phyloP scores from a whole-genome alignment of 2,329 filamentous ascomycete genomes.

The Clonostachys sp. region DNA sequence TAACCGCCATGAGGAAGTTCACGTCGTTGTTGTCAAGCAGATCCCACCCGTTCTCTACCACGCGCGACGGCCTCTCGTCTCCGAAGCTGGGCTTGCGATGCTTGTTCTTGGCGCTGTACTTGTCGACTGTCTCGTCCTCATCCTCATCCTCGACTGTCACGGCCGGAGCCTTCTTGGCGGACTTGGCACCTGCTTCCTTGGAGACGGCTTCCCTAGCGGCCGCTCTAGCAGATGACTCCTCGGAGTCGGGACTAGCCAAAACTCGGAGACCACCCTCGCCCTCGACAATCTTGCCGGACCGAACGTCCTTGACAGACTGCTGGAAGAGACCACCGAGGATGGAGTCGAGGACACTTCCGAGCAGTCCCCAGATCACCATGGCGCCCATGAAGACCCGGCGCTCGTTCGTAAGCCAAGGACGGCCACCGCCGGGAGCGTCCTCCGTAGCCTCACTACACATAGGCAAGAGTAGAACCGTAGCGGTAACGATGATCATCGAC shows the following conservation, averaged over 20 bases:
- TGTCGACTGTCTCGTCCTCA: constrained; percentile 22
- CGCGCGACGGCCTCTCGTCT: constrained; percentile 53
- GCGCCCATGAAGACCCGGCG: constrained; percentile 44
- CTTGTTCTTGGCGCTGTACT: constrained; percentile 45
- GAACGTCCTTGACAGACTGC: constrained; percentile 77
- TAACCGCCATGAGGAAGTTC: constrained; percentile 84
- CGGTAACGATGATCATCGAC: constrained; percentile 64
- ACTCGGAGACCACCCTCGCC: constrained; percentile 68
- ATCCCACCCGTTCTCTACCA: constrained; percentile 64
- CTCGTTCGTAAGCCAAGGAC: constrained; percentile 42
- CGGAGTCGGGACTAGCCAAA: constrained; percentile 27
- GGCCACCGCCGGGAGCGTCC: constrained; percentile 32
- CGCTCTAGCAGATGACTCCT: constrained; percentile 17
- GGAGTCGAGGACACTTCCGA: constrained; percentile 84
- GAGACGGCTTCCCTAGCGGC: constrained; percentile 25
- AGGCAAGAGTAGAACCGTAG: constrained; percentile 63
- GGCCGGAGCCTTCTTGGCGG: not conserved
- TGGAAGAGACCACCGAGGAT: constrained; percentile 82
- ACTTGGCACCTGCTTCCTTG: constrained; percentile 14
- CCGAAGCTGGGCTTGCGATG: constrained; percentile 48
- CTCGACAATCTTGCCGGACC: constrained; percentile 84
- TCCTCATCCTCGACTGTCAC: constrained; percentile 20
- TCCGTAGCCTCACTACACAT: constrained; percentile 50
- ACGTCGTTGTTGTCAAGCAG: constrained; percentile 93
- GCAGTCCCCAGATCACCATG: constrained; percentile 67